phyloP scores from a whole-genome alignment of 495 filamentous ascomycete genomes.

The Penicillium alfredii region DNA sequence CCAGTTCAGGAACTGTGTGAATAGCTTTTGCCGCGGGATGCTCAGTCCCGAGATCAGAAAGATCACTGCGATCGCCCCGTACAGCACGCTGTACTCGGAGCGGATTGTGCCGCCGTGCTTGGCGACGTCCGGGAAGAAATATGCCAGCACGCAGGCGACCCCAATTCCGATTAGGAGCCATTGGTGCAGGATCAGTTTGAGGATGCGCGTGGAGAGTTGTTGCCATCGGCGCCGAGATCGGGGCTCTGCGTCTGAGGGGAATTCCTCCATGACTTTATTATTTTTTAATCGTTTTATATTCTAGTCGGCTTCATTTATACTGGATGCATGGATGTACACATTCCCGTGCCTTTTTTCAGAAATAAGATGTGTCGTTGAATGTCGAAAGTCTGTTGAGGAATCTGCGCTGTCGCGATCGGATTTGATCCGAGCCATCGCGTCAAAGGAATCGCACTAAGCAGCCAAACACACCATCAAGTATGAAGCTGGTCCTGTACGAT shows the following conservation, averaged over 20 bases:
- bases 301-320: too few relatives aligned
- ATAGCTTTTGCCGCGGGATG: conserved; percentile 46
- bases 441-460: too few relatives aligned
- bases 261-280: conserved; percentile 12
- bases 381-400: conserved; percentile 4
- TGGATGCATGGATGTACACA: too few relatives aligned
- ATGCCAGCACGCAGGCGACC: conserved; percentile 43
- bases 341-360: too few relatives aligned
- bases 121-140: conserved; percentile 49
- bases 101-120: conserved; percentile 47
- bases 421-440: conserved; percentile 16
- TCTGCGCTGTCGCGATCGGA: conserved; percentile 21
- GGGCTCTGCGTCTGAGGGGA: neutral
- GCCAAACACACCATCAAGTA: too few relatives aligned
- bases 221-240: conserved; percentile 4
- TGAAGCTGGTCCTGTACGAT: too few relatives aligned
- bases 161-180: conserved; percentile 54
- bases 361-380: too few relatives aligned
- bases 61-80: conserved; percentile 48
- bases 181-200: conserved; percentile 42
- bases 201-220: conserved; percentile 12
- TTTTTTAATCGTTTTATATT: too few relatives aligned
- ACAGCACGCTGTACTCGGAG: conserved; percentile 49
- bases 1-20: conserved; percentile 46
- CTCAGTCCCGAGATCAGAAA: conserved; percentile 52